Base-by-base conservation (phyloP, 768 basidiomycete genomes). In the Leccinum obscurum region DNA sequence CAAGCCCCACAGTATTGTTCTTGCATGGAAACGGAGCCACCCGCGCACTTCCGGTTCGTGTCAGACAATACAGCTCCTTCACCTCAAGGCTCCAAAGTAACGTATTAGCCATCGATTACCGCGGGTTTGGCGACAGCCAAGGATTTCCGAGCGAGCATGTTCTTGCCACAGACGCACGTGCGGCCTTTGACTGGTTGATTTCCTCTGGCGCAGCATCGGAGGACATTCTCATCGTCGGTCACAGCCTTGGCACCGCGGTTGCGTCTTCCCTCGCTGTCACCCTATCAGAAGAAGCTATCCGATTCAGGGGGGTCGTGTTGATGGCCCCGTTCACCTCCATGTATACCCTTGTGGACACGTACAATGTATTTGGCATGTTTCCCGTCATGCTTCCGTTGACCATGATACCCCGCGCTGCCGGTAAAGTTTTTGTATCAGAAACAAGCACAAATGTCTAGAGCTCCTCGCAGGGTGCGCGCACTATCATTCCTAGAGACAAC, bases 1-100 rank as follows among this genome's bases (percentile, higher is more conserved):
- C 76, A 1, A 74, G 81, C 28, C 93, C 93, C 0, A 95, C 90
- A 0, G 77, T 96, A n/a, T 78, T 98, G n/a, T 96, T 91, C 76
- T 79, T 95, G 48, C 96, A 98, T 64, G 96, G 96, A 10, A 96
- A 96, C 62, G 89, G 87, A 0, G 95, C 80, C 0, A 93, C 90
- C 0, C 85, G 95, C 15, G 91, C 91, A 0, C 78, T 83, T 6
- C 63, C 76, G 1, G 81, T 79, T 46, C 89, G 95, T 11, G 78
- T 95, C n/a, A 80, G 79, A 17, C 81, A 86, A 41, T 93, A 93
- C 69, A 75, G 80, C 17, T 79, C 83, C 0, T 87, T 88, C 67
- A 81, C 90, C 0, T 82, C 86, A 3, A 82, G 88, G 1, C 76
- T 92, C 7, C 77, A 78, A 17, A 83, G 83, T 20, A 95, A 95